Base-by-base conservation (phyloP, 345 rosid species). In the Eucalyptus marginata region DNA sequence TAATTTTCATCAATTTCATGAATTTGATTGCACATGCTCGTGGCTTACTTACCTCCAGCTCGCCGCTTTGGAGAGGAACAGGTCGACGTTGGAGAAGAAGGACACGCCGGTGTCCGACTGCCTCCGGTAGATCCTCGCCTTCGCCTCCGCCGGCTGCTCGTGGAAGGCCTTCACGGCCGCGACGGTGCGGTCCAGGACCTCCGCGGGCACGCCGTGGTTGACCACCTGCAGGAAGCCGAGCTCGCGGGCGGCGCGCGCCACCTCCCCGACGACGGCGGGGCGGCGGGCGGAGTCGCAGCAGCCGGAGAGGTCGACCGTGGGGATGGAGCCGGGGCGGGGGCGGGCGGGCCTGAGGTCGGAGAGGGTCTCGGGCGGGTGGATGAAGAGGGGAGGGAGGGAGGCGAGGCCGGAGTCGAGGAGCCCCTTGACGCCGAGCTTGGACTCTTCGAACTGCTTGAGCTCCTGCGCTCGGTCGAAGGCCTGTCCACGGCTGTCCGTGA, bases 61-160 rank as follows among this genome's bases (percentile, higher is more conserved):
- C 8, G 96, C 95, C 31, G 95, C 95, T 80, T 92, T 94, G 29
- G 95, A 91, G 22, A 86, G 89, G 49, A 90, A 93, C 91, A 94
- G 86, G 56, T 95, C 94, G 9, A 94, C 47, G 79, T 92, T 93
- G 56, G 94, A 94, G 50, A 94, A 54, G 91, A 94, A 93, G 7
- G 86, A 40, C 4, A 92, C 94, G 1, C 93, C 93, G 5, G 87
- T 10, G 10, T 51, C 90, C 27, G 1, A 0, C 33, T 88, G 89
- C 88, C 94, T 89, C 4, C 88, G 54, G 43, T 94, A 93, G 14
- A 92, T 29, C 88, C 24, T 83, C 22, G 91, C 91, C 93, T 95
- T 95, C 18, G 49, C 87, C 88, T 91, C 94, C 46, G 87, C 14
- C 7, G 94, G 93, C 50, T 62, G 93, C 89, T 95, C 95, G 54